Evolutionary conservation across 108 stramenopile species (phyloP), one percentile per base, ranked within the genome.

Genomic region (Fragilaria crotonensis): DNA sequence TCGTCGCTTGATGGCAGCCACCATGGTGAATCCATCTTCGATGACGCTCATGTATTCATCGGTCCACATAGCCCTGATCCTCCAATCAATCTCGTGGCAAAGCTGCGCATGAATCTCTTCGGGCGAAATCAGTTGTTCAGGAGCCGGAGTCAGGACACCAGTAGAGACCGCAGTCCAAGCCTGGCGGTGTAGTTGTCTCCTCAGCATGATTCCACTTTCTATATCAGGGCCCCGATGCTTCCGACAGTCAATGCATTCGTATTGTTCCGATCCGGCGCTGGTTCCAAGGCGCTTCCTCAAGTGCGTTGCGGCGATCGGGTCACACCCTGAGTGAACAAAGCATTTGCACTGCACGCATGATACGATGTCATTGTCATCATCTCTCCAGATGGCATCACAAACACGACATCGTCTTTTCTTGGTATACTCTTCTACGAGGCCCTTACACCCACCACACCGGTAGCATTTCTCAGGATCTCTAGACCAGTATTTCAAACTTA

Each of bases 361-460:
- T 0, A 68, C 67, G 26, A 84, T 19, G 45, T 77, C 70, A 0
- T 49, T 53, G 59, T 82, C 81, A 17, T 52, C 64, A 25, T 68
- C 64, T 19, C 82, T 47, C 64, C 68, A 76, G n/a, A 66, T 25
- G 29, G 65, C 70, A 3, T 30, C 32, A 45, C 82, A 84, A 3
- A 84, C 72, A 5, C 22, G 29, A 33, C 82, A 84, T 46, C 69
- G 62, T 26, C 33, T 30, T 20, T 33, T 30, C n/a, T 66, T 59
- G 11, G 45, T 41, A 3, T 46, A 49, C 22, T 54, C 26, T 33
- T 66, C 68, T n/a, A 73, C 32, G 7, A 77, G 46, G 2, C 71
- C 79, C 3, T 85, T 62, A 36, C 79, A 81, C 11, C 85, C 85
- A 25, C 85, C 85, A 52, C 81, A 82, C 19, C 72, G 41, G 50